Conservation (phyloP, 2,329 filamentous ascomycete genomes). For the Beauveria sp. region DNA sequence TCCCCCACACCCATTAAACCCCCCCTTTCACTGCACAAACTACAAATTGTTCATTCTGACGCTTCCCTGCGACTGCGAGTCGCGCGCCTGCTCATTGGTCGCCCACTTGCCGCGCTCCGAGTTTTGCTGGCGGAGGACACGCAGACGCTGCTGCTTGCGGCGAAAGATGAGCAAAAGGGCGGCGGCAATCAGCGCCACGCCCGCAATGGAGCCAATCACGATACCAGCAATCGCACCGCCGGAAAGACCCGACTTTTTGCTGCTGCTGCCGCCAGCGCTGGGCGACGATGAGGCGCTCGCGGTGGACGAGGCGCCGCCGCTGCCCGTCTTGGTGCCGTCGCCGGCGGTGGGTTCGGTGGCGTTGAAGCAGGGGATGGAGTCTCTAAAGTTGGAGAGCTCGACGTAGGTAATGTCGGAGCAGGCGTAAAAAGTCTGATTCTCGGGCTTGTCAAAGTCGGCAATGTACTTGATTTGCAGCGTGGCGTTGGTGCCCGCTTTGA, state of each 20-base stretch:
- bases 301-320: constrained; percentile 8
- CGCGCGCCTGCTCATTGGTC: constrained; percentile 17
- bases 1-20: not conserved
- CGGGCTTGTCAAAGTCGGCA: constrained; percentile 34
- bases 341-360: constrained; percentile 25
- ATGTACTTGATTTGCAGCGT: constrained; percentile 43
- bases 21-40: not conserved
- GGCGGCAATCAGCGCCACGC: constrained; percentile 51
- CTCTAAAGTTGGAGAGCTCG: constrained; percentile 25
- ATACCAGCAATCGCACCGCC: constrained; percentile 69
- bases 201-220: constrained; percentile 61
- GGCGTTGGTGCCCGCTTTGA: constrained; percentile 35
- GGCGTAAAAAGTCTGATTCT: constrained; percentile 40
- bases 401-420: constrained; percentile 42
- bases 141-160: constrained; percentile 21
- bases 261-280: constrained; percentile 13
- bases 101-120: constrained; percentile 20
- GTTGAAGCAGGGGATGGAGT: constrained; percentile 36
- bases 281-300: not conserved
- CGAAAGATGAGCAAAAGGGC: constrained; percentile 49
- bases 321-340: constrained; percentile 12
- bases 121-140: constrained; percentile 18
- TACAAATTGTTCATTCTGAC: constrained; percentile 12
- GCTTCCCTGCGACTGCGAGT: constrained; percentile 15
- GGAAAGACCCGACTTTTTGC: constrained; percentile 38